Evolutionary conservation across 129 eudicot genomes (phyloP), one percentile per base, ranked within the genome.

Genomic region (Scalesia atractyloides): DNA sequence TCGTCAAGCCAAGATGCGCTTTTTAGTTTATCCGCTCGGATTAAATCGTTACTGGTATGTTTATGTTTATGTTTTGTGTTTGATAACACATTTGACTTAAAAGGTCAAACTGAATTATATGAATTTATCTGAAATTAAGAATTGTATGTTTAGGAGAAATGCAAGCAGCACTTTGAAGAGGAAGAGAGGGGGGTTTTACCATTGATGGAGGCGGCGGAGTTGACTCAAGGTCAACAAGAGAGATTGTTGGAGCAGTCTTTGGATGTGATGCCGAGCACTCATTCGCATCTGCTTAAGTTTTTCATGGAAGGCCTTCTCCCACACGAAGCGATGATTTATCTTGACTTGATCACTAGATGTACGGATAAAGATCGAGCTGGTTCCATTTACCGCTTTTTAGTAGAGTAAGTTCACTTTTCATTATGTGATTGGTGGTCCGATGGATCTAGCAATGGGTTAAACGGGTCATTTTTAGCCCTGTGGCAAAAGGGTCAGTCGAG

Each of bases 281-380:
- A 93, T 68, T 80, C 96, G n/a, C 80, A 85, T 72, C 73, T 87
- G 59, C 92, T 89, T 67, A 90, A 91, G 65, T 93, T 89, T 64
- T 87, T 93, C 74, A 80, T 93, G 82, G 96, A 93, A 79, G 98
- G 98, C 39, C 88, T 89, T 49, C 85, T 77, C 59, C 98, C 98
- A 24, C 95, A 76, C 2, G 98, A 93, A 70, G 96, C 92, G 2
- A 80, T 89, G 81, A 88, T 80, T 36, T 93, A 93, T 83, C 77
- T 89, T 69, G 96, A 86, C 66, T 56, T 89, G 78, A 73, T 93
- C 79, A 82, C 75, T 16, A 62, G 68, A 33, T 80, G 83, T 68
- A 73, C 84, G 30, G 80, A 93, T 66, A 82, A 86, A 56, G 82
- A 82, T 50, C 80, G 89, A 51, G 83, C 79, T 12, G 75, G 81